phyloP scores from a whole-genome alignment of 352 stramenopile species.

The Pythium folliculosum region DNA sequence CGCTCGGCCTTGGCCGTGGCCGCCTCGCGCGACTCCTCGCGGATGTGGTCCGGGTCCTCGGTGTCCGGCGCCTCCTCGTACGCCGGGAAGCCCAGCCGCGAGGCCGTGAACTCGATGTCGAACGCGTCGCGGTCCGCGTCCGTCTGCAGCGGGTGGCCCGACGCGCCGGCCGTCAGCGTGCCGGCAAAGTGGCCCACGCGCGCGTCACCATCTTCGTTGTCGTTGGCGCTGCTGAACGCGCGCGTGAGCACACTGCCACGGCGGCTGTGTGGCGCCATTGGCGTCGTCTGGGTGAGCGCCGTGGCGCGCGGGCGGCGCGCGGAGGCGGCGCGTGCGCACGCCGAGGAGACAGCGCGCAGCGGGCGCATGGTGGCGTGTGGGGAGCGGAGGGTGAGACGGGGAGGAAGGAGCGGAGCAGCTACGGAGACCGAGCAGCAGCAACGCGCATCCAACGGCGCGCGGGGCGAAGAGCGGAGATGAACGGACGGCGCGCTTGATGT shows the following conservation, averaged over 20 bases:
- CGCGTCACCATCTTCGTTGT: conserved; percentile 4
- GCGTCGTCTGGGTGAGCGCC: too few relatives aligned
- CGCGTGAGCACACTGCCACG: conserved; percentile 37
- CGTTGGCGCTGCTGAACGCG: conserved; percentile 45
- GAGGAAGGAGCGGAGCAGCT: not conserved
- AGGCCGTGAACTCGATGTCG: conserved; percentile 71
- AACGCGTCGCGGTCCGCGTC: conserved; percentile 31
- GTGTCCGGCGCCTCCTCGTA: conserved; percentile 38
- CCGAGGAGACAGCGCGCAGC: conserved; percentile 15
- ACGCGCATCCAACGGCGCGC: conserved; percentile 3
- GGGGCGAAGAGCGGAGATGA: not conserved
- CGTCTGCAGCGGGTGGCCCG: conserved; percentile 23
- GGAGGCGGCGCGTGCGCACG: conserved; percentile 10
- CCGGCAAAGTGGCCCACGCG: conserved; percentile 15
- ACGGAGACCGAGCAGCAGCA: not conserved
- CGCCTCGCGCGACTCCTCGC: conserved; percentile 68
- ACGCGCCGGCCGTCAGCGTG: conserved; percentile 32
- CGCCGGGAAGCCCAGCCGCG: conserved; percentile 74
- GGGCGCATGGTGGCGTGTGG: conserved; percentile 3
- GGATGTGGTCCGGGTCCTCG: conserved; percentile 44
- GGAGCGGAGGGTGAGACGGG: not conserved
- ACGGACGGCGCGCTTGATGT: conserved; percentile 10
- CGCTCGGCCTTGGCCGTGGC: conserved; percentile 74
- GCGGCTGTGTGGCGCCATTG: not conserved
- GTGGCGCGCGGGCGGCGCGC: too few relatives aligned